Base-by-base conservation (phyloP, 1,139 yeast genomes). In the Kodamaea sp. region DNA sequence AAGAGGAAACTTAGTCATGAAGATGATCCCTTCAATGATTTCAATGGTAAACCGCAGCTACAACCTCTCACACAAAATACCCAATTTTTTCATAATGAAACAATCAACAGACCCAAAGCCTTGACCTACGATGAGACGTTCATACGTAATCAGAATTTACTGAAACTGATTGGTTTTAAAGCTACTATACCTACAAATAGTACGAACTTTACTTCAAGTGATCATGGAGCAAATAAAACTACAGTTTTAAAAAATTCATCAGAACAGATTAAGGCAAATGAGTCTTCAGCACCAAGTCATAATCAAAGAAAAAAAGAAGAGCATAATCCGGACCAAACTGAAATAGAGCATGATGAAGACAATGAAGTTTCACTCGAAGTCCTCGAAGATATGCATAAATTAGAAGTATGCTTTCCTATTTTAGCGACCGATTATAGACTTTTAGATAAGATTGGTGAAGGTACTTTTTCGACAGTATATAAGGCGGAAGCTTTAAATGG, bases 381-480 rank as follows among this genome's bases (percentile, higher is more conserved):
- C 2, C 65, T 75, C 33, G 81, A 78, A 44, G 96, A 89, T 56
- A 81, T 88, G 73, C 70, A 68, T 34, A 68, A 70, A 41, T 70
- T 90, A 26, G 81, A 78, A 46, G 70, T 67, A 32, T 71, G 82
- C 27, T 88, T 90, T 54, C 82, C 82, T 2, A 74, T 74, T 1
- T 67, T 90, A 33, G 64, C 78, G 1, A 64, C 68, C 24, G 74
- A 78, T 36, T 90, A 84, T 54, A 69, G 80, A 31, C 65, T 92
- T 22, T 63, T 86, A 27, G 94, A 87, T 52, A 86, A 90, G 57
- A 86, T 90, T 48, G 99, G 98, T 8, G 97, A 90, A 58, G 97
- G 97, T 23, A 89, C 97, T 0, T 89, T 89, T 54, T 85, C 95
- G 20, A 79, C 89, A 1, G 96, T 92, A 4, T 92, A 88, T 69